Evolutionary conservation across 2,329 filamentous ascomycete genomes (phyloP), one percentile per base, ranked within the genome.

Genomic region (Orbilia blumenaviensis): DNA sequence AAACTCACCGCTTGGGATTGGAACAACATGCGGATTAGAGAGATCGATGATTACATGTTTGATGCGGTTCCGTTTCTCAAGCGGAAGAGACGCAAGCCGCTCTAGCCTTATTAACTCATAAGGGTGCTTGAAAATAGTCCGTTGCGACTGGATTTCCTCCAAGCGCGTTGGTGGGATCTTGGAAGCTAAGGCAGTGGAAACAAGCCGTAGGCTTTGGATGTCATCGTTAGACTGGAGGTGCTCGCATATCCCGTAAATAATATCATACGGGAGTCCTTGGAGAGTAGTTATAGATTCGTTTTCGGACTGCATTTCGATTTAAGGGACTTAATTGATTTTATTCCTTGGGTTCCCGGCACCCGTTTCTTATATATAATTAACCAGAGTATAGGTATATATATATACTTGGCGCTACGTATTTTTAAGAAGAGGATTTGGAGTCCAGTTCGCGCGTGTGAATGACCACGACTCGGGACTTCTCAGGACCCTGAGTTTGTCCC

Each of bases 211-310:
- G 14, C 46, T 50, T 7, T 61, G 41, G 25, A 73, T 18, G 21
- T 66, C 60, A 6, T 44, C 34, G 46, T 60, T 61, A 14, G 36
- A 29, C n/a, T n/a, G n/a, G 27, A 73, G 68, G 50, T 58, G 36
- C 29, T 66, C 61, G 61, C 60, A 73, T n/a, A 73, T 66, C 10
- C 61, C 60, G 42, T 66, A 73, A 32, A 73, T 60, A 2, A 73
- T 41, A 3, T 73, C 68, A 16, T 52, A n/a, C 3, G 68, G 68
- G 25, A 73, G 68, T 6, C 14, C 27, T 12, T 38, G 48, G 8
- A 73, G 41, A 14, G 48, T 38, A 18, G 8, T 56, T 23, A 36
- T 21, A 12, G 2, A n/a, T 9, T n/a, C 16, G 12, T 38, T 38
- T 38, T 38, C n/a, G 3, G 10, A 12, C 12, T 38, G 36, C n/a